phyloP scores from a whole-genome alignment of 1,139 yeast genomes.

The Candida glucosophila region DNA sequence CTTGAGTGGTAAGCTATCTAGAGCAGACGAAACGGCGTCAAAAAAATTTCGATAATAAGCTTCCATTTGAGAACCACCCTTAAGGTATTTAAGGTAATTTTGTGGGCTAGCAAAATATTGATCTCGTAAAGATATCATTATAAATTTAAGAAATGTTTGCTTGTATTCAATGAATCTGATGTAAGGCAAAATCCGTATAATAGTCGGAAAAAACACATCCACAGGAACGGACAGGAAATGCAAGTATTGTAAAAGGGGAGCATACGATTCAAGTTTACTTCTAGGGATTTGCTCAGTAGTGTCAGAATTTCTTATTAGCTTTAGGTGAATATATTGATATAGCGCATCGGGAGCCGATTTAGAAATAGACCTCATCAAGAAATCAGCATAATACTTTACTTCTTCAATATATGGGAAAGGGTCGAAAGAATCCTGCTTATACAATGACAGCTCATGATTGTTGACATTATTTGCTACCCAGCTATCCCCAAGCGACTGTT shows the following conservation, averaged over 20 bases:
- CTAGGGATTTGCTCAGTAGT: slow-evolving; percentile 34
- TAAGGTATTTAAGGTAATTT: slow-evolving; percentile 22
- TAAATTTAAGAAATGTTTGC: slow-evolving; percentile 42
- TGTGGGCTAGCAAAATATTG: slow-evolving; percentile 54
- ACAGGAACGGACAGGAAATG: slow-evolving; percentile 1
- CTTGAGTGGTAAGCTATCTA: no score
- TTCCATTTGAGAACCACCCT: slow-evolving; percentile 3
- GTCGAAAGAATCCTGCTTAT: no score
- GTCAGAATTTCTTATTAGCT: slow-evolving; percentile 25
- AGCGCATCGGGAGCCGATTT: slow-evolving; percentile 49
- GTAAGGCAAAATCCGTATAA: no score
- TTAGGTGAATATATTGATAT: slow-evolving; percentile 28
- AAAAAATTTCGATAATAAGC: slow-evolving; percentile 19
- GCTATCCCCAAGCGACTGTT: no score
- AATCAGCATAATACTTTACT: slow-evolving; percentile 39
- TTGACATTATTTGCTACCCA: no score
- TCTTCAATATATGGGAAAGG: slow-evolving; percentile 16
- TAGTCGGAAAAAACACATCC: no score
- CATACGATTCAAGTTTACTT: slow-evolving; percentile 28
- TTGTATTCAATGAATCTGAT: no score
- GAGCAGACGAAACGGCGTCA: slow-evolving; percentile 22
- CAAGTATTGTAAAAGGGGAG: slow-evolving; percentile 44
- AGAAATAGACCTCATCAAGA: slow-evolving; percentile 40
- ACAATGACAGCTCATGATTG: no score
- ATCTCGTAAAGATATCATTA: slow-evolving; percentile 39